phyloP scores from a whole-genome alignment of 202 grass and related monocot species.

The Setaria italica region DNA sequence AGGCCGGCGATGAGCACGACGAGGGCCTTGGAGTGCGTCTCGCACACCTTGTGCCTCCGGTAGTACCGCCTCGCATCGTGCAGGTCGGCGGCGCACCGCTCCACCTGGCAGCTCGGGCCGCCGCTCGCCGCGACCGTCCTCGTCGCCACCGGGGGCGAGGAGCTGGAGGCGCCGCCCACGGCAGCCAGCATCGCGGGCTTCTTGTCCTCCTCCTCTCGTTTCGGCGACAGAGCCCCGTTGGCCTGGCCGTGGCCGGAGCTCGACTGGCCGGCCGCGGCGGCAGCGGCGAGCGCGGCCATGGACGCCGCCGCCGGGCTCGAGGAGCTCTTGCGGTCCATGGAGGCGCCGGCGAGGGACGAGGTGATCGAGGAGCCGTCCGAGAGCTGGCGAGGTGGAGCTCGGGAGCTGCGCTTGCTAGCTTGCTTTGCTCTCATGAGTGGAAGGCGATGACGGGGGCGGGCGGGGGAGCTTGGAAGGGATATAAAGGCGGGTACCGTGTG shows the following conservation, averaged over 20 bases:
- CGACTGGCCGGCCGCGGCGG: constrained; percentile 30
- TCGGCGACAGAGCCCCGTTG: neutral
- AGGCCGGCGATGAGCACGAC: constrained; percentile 77
- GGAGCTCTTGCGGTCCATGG: constrained; percentile 52
- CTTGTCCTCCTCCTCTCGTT: constrained; percentile 20
- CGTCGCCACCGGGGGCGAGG: neutral
- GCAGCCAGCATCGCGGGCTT: constrained; percentile 23
- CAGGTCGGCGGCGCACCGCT: constrained; percentile 81
- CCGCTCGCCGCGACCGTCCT: constrained; percentile 39
- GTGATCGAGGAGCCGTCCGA: neutral
- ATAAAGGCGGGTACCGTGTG: constrained; percentile 55
- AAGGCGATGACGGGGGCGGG: neutral
- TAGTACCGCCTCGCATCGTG: constrained; percentile 66
- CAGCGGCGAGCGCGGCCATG: constrained; percentile 47
- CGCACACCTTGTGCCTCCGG: constrained; percentile 94
- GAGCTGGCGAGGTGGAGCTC: neutral
- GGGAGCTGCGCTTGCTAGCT: neutral
- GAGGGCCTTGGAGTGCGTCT: constrained; percentile 69
- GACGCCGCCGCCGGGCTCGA: constrained; percentile 36
- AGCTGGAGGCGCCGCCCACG: neutral
- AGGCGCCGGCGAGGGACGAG: neutral
- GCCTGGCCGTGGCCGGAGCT: neutral
- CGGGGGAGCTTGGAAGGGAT: constrained; percentile 40
- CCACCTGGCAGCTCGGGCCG: constrained; percentile 80
- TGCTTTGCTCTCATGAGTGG: constrained; percentile 17